Conservation (phyloP, 2,329 filamentous ascomycete species). For the Penicillium sp. region DNA sequence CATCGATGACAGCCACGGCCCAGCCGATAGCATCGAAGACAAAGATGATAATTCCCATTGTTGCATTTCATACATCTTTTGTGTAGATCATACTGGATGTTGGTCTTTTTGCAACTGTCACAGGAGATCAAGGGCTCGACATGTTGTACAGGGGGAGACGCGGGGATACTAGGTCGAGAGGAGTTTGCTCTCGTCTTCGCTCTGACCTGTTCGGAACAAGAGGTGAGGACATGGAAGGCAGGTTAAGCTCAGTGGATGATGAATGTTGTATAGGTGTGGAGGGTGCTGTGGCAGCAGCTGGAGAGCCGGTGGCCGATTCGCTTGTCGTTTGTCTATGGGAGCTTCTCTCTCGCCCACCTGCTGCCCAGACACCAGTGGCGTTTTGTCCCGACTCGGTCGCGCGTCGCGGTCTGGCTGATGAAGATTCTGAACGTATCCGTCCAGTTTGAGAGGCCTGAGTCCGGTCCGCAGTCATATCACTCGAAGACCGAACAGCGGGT, state of each 20-base stretch:
- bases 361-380: conserved; percentile 27
- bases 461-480: conserved; percentile 39
- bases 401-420: conserved; percentile 30
- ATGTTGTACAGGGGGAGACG: conserved; percentile 46
- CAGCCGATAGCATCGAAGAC: conserved; percentile 74
- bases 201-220: conserved; percentile 22
- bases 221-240: conserved; percentile 17
- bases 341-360: conserved; percentile 25
- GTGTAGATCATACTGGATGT: conserved; percentile 84
- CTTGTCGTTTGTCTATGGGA: conserved; percentile 21
- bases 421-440: conserved; percentile 27
- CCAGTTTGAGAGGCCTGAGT: conserved; percentile 28
- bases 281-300: conserved; percentile 17
- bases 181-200: conserved; percentile 33
- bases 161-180: conserved; percentile 33
- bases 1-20: conserved; percentile 80
- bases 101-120: conserved; percentile 65
- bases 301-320: conserved; percentile 29
- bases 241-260: conserved; percentile 8
- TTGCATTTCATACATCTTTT: conserved; percentile 77
- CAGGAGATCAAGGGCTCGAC: conserved; percentile 75
- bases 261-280: conserved; percentile 5
- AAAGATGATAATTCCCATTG: conserved; percentile 74
- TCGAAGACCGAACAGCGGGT: conserved; percentile 37
- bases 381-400: conserved; percentile 37